phyloP scores from a whole-genome alignment of 805 yeast species.

The Kazachstania africana region DNA sequence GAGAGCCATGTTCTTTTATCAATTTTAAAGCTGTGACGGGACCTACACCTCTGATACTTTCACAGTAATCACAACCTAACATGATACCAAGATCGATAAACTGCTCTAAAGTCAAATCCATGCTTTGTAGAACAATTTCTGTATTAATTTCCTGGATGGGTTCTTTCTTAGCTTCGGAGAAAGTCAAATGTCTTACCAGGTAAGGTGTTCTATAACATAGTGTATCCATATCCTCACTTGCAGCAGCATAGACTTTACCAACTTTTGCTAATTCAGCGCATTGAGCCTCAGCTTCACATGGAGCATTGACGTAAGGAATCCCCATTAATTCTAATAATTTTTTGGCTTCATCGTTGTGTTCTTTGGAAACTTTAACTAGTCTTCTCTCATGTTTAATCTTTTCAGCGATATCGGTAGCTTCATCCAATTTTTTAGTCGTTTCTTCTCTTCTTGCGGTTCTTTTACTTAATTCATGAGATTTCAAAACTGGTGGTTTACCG shows the following conservation, averaged over 20 bases:
- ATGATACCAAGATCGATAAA: constrained; percentile 88
- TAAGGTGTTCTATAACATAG: constrained; percentile 81
- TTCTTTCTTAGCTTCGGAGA: constrained; percentile 84
- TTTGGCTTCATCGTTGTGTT: constrained; percentile 92
- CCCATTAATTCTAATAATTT: constrained; percentile 79
- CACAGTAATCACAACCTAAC: constrained; percentile 95
- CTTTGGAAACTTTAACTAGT: constrained; percentile 76
- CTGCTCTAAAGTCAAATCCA: constrained; percentile 59
- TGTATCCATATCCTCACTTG: constrained; percentile 98
- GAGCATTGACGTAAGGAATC: constrained; percentile 85
- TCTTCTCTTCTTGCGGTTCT: constrained; percentile 71
- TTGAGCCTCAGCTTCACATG: constrained; percentile 98
- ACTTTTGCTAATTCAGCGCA: constrained; percentile 85
- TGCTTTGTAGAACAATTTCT: constrained; percentile 56
- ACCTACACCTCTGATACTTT: constrained; percentile 89
- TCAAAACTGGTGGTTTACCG: constrained; percentile 92
- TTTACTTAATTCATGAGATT: constrained; percentile 86
- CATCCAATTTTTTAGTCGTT: constrained; percentile 65
- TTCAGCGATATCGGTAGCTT: constrained; percentile 64
- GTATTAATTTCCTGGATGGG: constrained; percentile 80
- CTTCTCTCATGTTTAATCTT: constrained; percentile 67
- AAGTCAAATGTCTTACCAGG: constrained; percentile 79
- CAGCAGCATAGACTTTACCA: constrained; percentile 94
- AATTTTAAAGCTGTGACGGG: constrained; percentile 88
- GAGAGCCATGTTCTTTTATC: constrained; percentile 70